Base-by-base conservation (phyloP, 495 filamentous ascomycete species). In the Aspergillus campestris region DNA sequence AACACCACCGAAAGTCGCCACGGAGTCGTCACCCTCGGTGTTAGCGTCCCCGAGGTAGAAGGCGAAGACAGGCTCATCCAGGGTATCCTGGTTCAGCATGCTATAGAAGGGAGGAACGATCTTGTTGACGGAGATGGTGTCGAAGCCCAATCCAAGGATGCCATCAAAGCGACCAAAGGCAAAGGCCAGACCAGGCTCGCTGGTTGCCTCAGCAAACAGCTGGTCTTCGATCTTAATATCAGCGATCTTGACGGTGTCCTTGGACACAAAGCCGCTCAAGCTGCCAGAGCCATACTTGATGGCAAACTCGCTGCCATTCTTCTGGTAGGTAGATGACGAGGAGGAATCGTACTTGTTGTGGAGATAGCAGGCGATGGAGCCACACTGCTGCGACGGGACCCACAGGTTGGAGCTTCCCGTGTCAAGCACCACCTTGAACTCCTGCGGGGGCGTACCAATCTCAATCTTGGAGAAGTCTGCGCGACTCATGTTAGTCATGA, bases 331-430 rank as follows among this genome's bases (percentile, higher is more conserved):
- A 28, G 81, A 89, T 34, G 94, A 99, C 1, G 81, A 66, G 27
- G 84, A 87, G 40, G 87, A 89, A 66, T 97, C 92, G 69, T 95
- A 99, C 75, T 91, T 99, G 64, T 64, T 78, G 75, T 99, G 94
- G 46, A 99, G 83, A 66, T 89, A 99, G 78, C 94, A 99, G 49
- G 94, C 94, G 56, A 99, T 99, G 42, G 91, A 96, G 57, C 81
- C 84, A 66, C 94, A 99, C 53, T 87, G 74, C 10, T 75, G 72
- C 3, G 89, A 95, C 4, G 94, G 94, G 42, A 99, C 94, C 94
- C 94, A 99, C 44, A 99, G 77, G 73, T 99, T 99, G 52, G 94
- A 99, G 75, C 90, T 96, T 50, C 94, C 94, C 24, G 94, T 99
- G 62, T 99, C 94, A 44, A 99, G 82, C 48, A 99, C 84, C 50